These are phyloP conservation scores for Cladosporium sp. DNA, from an alignment of 2,329 filamentous ascomycete genomes.

Conservation along the genomic window DNA sequence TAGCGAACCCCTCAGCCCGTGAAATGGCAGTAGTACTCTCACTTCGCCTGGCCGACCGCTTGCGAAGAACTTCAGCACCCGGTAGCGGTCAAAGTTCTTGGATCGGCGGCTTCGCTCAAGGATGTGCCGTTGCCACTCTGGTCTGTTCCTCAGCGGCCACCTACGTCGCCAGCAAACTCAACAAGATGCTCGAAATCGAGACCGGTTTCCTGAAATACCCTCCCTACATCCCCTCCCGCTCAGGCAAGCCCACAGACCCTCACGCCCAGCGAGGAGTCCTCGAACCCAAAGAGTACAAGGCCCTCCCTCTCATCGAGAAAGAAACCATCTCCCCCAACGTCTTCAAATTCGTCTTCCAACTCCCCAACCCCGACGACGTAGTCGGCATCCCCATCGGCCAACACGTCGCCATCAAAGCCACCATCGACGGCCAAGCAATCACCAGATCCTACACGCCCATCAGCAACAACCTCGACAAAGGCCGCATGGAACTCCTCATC, in stretches of 20 bases:
- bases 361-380: slow-evolving; percentile 20
- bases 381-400: slow-evolving; percentile 34
- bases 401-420: slow-evolving; percentile 30
- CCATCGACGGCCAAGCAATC: slow-evolving; percentile 20
- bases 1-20: slow-evolving; percentile 3
- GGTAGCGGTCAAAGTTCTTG: neutral
- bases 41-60: neutral
- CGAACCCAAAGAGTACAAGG: slow-evolving; percentile 47
- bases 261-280: slow-evolving; percentile 42
- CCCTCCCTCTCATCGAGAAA: slow-evolving; percentile 39
- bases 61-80: neutral
- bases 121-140: slow-evolving; percentile 34
- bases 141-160: slow-evolving; percentile 15
- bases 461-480: slow-evolving; percentile 34
- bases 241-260: slow-evolving; percentile 6
- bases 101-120: slow-evolving; percentile 32
- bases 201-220: slow-evolving; percentile 23
- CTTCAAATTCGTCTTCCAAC: slow-evolving; percentile 27
- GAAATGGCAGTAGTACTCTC: slow-evolving; percentile 2
- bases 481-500: slow-evolving; percentile 49
- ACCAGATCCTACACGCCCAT: slow-evolving; percentile 23
- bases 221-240: slow-evolving; percentile 35
- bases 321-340: slow-evolving; percentile 19
- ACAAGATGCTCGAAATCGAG: slow-evolving; percentile 15
- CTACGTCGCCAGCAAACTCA: slow-evolving; percentile 14